These are phyloP conservation scores for Blepharisma stoltei DNA, from an alignment of 73 alveolate species.

Conservation along the genomic window DNA sequence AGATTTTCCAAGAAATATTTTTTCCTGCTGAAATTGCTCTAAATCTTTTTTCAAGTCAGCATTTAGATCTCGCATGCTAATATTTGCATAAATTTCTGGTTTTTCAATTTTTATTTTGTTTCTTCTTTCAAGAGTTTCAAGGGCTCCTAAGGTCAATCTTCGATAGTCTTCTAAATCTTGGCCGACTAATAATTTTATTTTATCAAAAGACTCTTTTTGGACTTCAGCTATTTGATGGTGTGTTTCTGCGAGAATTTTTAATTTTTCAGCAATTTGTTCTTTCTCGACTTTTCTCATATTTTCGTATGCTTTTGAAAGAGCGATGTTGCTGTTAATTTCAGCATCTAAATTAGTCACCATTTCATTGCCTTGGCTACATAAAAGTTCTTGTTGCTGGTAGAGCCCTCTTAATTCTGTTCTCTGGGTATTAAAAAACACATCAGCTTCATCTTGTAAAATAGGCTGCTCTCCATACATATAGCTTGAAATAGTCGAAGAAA, in stretches of 20 bases:
- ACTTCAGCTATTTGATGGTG: constrained; percentile 5
- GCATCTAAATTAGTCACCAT: background rate
- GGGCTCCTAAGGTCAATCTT: background rate
- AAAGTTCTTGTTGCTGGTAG: constrained; percentile 5
- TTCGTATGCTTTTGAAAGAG: constrained; percentile 6
- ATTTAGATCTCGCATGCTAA: background rate
- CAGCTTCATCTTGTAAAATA: constrained; percentile 2
- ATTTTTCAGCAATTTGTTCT: constrained; percentile 8
- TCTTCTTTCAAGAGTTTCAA: constrained; percentile 30
- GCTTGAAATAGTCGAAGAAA: background rate
- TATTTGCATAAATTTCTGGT: background rate
- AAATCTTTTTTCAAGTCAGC: background rate
- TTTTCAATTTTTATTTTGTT: background rate
- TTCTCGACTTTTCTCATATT: constrained; percentile 26
- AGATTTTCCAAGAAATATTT: background rate
- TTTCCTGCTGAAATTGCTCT: background rate
- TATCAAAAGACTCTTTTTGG: constrained; percentile 6
- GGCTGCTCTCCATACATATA: background rate
- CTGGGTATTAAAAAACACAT: background rate
- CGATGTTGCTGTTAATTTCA: background rate
- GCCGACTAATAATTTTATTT: constrained; percentile 9
- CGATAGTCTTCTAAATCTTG: background rate
- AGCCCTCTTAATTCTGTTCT: background rate
- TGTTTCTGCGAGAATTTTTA: constrained; percentile 16
- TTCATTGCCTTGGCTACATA: background rate